A percentile compares a stretch with the other conserved stretches of the same genome.
phyloP scores from a whole-genome alignment of 2,329 filamentous ascomycete genomes.

The Penicillium sp. region DNA sequence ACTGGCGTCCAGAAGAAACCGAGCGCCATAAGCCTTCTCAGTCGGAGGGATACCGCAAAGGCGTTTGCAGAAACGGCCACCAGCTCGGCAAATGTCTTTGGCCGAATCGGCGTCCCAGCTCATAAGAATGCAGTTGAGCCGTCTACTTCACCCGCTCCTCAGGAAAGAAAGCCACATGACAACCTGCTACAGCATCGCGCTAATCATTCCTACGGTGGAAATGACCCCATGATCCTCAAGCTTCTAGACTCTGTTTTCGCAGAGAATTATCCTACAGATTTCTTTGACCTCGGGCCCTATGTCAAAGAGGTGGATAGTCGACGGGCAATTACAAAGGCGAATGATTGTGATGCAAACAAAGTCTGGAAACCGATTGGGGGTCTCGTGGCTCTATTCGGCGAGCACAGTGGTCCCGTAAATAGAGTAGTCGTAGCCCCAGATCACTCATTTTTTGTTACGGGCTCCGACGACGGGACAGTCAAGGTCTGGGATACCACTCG shows the following conservation, averaged over 20 bases:
- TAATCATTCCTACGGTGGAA: conserved; percentile 84
- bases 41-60: conserved; percentile 62
- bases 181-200: conserved; percentile 56
- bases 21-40: conserved; percentile 66
- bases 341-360: conserved; percentile 59
- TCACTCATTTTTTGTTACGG: conserved; percentile 92
- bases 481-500: conserved; percentile 92
- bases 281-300: conserved; percentile 75
- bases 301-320: conserved; percentile 69
- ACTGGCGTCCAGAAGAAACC: conserved; percentile 46
- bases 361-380: conserved; percentile 84
- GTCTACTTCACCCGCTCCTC: conserved; percentile 44
- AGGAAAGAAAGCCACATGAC: conserved; percentile 33
- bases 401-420: conserved; percentile 83
- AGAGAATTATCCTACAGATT: conserved; percentile 64
- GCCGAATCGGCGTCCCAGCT: conserved; percentile 63
- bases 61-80: conserved; percentile 68
- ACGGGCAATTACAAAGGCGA: conserved; percentile 59
- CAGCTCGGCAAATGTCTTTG: conserved; percentile 67
- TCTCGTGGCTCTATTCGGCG: conserved; percentile 84
- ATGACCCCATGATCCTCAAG: conserved; percentile 65
- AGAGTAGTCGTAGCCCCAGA: conserved; percentile 84
- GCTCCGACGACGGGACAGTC: conserved; percentile 86
- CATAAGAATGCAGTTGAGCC: conserved; percentile 43
- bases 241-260: conserved; percentile 84